Base-by-base conservation (phyloP, 2,329 filamentous ascomycete genomes). In the Aureobasidium sp. region DNA sequence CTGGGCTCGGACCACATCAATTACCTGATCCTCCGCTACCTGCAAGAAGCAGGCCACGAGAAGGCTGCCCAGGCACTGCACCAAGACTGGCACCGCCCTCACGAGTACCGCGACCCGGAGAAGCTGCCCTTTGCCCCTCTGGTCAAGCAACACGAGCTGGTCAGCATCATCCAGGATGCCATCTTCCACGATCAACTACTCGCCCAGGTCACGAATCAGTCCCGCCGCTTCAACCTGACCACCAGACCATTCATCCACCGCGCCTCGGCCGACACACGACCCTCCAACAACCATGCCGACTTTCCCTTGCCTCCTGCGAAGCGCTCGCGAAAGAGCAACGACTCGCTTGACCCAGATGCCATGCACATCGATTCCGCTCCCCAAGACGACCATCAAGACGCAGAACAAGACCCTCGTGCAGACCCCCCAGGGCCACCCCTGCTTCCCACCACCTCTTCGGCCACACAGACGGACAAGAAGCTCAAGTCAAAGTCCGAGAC, bases 1-100 rank as follows among this genome's bases (percentile, higher is more conserved):
- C 70, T 80, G 58, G 77, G 72, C 62, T 78, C 75, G 60, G 76
- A 84, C 72, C 80, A 84, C 66, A 76, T 85, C 65, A 85, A 85
- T 71, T 84, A 84, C 70, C 72, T 85, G 64, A 81, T 85, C 68
- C 83, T 81, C 77, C 80, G 81, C 75, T 84, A 77, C 60, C 61
- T 69, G 27, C 66, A 69, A 55, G 66, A 69, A 54, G 59, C 63
- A 45, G 68, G 65, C 47, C 64, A 66, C 55, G 65, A 68, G 55
- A 61, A 59, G 38, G 61, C 66, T 1, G 65, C 78, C 52, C 78
- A 79, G 61, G 79, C 80, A 47, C 73, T 84, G 57, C 78, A 80
- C 65, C 75, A 76, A 60, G 79, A 80, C 66, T 84, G 81, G 81
- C 74, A 79, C 62, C 74, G 76, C 12, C 61, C 61, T 6, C 56